Base-by-base conservation (phyloP, 768 basidiomycete genomes). In the Dioszegia crocea region DNA sequence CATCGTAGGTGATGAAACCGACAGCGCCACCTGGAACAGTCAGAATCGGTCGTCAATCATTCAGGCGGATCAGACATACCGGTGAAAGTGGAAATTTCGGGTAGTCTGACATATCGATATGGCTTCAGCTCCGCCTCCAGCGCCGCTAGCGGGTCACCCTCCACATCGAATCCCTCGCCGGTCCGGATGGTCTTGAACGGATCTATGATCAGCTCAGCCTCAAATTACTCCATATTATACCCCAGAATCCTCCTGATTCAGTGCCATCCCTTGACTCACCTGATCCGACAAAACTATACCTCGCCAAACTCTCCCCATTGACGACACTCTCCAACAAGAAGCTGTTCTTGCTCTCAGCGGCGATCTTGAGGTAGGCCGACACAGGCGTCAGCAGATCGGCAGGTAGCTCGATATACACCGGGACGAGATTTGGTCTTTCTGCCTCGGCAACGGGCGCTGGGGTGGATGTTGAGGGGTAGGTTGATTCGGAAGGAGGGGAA, bases 361-460 rank as follows among this genome's bases (percentile, higher is more conserved):
- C 86, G 61, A 98, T 83, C 57, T 91, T 85, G 47, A 99, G 84
- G 77, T 97, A 99, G 6, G 96, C 93, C 80, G 91, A 88, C 74
- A 91, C 92, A 77, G 96, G 96, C 24, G 96, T 99, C 62, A 98
- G 83, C 62, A 98, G 85, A 75, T 99, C 96, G 45, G 91, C 93
- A 23, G 94, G 92, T 3, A 99, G 82, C 70, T 93, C 86, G 54
- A 94, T 84, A 78, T 84, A 98, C 65, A 99, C 83, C 21, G 94
- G 94, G 33, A 97, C 84, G 71, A 90, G 89, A 74, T 98, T 98
- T 11, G 68, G 68, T 27, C 54, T 66, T 24, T 57, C 47, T 19
- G 57, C 49, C 27, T 47, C 23, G 2, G n/a, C 40, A 17, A 30
- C 14, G 2, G 50, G 23, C 4, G 55, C 31, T 3, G 60, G 27